phyloP scores from a whole-genome alignment of 345 rosid species.

The Eucalyptus paniculata region DNA sequence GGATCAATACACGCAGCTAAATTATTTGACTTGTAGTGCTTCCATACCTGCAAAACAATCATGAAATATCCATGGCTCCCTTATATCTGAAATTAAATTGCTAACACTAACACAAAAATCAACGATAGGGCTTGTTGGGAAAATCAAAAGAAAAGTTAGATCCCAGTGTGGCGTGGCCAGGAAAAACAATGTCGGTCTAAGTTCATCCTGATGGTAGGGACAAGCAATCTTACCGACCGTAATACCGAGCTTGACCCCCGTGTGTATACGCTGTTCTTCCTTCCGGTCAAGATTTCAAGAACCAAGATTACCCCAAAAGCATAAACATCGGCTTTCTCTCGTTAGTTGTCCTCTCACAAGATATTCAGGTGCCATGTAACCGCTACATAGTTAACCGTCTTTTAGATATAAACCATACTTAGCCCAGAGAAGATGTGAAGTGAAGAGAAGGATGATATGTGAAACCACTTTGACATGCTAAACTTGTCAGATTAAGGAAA shows the following conservation, averaged over 20 bases:
- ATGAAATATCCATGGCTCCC: neutral
- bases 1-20: conserved; percentile 22
- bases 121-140: too few relatives aligned
- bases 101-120: neutral
- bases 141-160: neutral
- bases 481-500: too few relatives aligned
- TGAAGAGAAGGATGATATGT: too few relatives aligned
- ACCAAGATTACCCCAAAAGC: conserved; percentile 70
- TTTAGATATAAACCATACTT: neutral
- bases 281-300: conserved; percentile 48
- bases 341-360: conserved; percentile 56
- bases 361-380: conserved; percentile 87
- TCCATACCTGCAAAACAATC: conserved; percentile 50
- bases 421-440: neutral
- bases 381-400: conserved; percentile 10
- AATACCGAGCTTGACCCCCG: conserved; percentile 37
- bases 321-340: conserved; percentile 71
- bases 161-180: neutral
- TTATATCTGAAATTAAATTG: neutral
- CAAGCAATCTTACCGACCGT: conserved; percentile 23
- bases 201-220: neutral
- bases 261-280: conserved; percentile 47
- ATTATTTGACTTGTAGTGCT: conserved; percentile 33
- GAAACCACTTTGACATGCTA: too few relatives aligned
- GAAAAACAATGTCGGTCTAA: neutral